Conservation (phyloP, 225 moss, liverwort and hornwort genomes). For the Rhytidiadelphus loreus region DNA sequence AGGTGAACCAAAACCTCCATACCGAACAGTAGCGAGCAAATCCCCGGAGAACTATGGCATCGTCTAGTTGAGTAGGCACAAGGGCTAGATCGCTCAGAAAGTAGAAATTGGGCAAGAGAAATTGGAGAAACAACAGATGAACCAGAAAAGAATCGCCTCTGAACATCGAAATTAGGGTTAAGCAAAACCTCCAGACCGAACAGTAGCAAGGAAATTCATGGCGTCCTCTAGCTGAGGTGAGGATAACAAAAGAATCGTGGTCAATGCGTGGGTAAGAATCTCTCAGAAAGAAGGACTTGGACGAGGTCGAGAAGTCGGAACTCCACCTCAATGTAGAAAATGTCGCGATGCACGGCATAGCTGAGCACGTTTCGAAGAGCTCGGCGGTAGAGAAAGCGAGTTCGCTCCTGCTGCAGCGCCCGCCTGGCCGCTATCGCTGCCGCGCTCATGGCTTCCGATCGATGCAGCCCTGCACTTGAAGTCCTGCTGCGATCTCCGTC, state of each 20-base stretch:
- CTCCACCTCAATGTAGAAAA: constrained; percentile 74
- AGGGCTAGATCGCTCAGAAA: neutral
- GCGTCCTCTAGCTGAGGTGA: too few relatives aligned
- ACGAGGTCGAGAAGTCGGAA: neutral
- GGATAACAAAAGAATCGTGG: neutral
- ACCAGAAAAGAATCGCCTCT: neutral
- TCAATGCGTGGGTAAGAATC: neutral
- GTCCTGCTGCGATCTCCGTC: neutral
- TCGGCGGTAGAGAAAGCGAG: constrained; percentile 65
- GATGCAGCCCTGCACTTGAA: neutral
- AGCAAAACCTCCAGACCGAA: neutral
- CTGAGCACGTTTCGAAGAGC: constrained; percentile 67
- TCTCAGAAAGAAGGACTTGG: neutral
- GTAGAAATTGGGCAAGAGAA: neutral
- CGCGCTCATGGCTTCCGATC: constrained; percentile 44
- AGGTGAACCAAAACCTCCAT: too few relatives aligned
- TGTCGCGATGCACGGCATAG: constrained; percentile 84
- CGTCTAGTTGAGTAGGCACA: too few relatives aligned
- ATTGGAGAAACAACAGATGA: neutral
- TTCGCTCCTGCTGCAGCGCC: constrained; percentile 71
- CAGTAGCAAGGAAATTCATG: neutral
- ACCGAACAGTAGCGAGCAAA: too few relatives aligned
- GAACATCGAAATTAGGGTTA: neutral
- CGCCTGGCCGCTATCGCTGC: constrained; percentile 47
- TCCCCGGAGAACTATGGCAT: too few relatives aligned